These are phyloP conservation scores for Fusarium foetens DNA, from an alignment of 2,329 filamentous ascomycete genomes.

Conservation along the genomic window DNA sequence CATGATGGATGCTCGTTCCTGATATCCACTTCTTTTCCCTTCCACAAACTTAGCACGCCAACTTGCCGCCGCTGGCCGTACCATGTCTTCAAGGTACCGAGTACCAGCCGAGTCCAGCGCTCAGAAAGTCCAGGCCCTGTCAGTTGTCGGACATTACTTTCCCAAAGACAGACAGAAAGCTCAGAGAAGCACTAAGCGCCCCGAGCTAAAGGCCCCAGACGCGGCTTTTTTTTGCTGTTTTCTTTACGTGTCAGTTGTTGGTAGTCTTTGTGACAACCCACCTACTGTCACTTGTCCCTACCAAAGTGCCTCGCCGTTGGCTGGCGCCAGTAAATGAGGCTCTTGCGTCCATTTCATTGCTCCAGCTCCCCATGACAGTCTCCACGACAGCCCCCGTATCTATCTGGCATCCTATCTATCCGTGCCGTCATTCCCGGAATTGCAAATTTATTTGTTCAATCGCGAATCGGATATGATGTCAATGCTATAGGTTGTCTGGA, in stretches of 20 bases:
- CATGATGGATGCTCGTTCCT: constrained; percentile 28
- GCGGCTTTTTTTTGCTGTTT: constrained; percentile 40
- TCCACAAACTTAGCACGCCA: constrained; percentile 33
- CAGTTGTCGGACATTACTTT: constrained; percentile 43
- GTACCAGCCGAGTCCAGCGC: constrained; percentile 27
- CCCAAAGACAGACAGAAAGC: constrained; percentile 11
- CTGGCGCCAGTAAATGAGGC: constrained; percentile 39
- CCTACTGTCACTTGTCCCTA: constrained; percentile 41
- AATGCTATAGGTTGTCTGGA: constrained; percentile 27
- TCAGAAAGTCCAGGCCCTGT: constrained; percentile 36
- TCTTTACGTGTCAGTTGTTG: constrained; percentile 41
- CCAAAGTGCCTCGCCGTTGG: constrained; percentile 27
- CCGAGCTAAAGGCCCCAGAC: constrained; percentile 33
- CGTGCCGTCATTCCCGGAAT: constrained; percentile 45
- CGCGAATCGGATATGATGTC: constrained; percentile 42
- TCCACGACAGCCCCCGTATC: constrained; percentile 11
- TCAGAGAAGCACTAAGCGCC: constrained; percentile 20
- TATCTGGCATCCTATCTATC: constrained; percentile 36
- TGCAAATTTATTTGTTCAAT: constrained; percentile 12
- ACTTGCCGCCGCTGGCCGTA: constrained; percentile 44
- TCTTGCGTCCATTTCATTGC: constrained; percentile 20
- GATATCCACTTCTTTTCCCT: constrained; percentile 38
- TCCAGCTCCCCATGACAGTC: constrained; percentile 20
- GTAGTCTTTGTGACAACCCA: constrained; percentile 38
- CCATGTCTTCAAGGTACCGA: constrained; percentile 24